Base-by-base conservation (phyloP, 805 yeast species). In the Cyberlindnera euphorbiae region DNA sequence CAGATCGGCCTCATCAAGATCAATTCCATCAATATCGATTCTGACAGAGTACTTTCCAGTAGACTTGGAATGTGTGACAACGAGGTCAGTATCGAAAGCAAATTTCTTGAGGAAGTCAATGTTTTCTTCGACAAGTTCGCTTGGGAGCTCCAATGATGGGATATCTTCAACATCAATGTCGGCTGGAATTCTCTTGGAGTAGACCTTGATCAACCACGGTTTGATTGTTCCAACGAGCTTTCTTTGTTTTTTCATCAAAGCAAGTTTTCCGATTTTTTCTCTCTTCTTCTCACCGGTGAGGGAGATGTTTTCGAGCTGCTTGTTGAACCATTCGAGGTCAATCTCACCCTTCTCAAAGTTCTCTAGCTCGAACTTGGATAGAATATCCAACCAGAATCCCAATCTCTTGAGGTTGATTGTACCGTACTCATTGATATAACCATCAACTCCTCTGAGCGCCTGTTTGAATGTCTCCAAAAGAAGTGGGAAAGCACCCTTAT, bases 401-500 rank as follows among this genome's bases (percentile, higher is more conserved):
- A 93, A 67, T 47, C 95, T 71, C 40, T 67, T 62, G 45, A 89
- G 67, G 58, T 93, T 82, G 48, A 93, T 88, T 24, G 71, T 70
- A 47, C 98, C 98, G 36, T 72, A 69, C 45, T 84, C 84, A 51
- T 86, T 86, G 42, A 93, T 67, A 52, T 93, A 93, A 5, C 95
- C 96, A 56, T 84, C 95, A 38, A 77, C 63, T 44, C 72, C 73
- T 47, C 73, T 70, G 55, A 93, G 67, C 18, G 89, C 77, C 52
- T 77, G 79, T 58, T 89, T 93, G 65, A 93, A 93, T 12, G 96
- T 82, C 44, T 81, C 86, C 49, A 93, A 69, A 52, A 93, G 69
- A 21, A 88, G 73, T n/a, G 97, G 96, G 66, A 93, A 84, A 1
- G 97, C 98, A 49, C 97, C 97, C 50, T 89, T 93, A 56, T 88